These are phyloP conservation scores for Petunia axillaris DNA, from an alignment of 257 asterid genomes.

Conservation along the genomic window DNA sequence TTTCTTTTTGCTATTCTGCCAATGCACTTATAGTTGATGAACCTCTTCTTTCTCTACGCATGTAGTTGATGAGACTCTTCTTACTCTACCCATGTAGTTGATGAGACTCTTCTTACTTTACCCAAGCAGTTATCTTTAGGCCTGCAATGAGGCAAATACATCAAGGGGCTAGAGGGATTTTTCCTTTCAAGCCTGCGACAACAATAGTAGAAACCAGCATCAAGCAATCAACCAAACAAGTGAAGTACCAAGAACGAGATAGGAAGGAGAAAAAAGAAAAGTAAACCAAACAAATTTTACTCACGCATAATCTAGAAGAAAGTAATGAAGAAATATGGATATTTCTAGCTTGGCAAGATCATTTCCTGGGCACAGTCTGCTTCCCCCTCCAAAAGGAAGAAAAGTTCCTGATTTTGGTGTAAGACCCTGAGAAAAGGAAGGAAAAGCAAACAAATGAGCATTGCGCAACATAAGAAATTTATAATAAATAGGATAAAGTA, in stretches of 20 bases:
- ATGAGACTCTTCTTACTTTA: constrained; percentile 1
- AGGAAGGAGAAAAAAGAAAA: neutral
- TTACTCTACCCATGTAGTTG: neutral
- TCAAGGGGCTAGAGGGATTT: constrained; percentile 56
- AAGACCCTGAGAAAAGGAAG: constrained; percentile 43
- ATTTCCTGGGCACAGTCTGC: constrained; percentile 88
- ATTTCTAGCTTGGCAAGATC: constrained; percentile 92
- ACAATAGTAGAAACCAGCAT: neutral
- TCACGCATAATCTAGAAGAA: constrained; percentile 67
- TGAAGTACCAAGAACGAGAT: neutral
- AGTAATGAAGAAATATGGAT: constrained; percentile 79
- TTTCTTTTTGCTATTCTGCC: neutral
- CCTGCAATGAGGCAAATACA: constrained; percentile 63
- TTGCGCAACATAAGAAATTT: neutral
- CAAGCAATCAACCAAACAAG: neutral
- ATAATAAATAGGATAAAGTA: constrained; percentile 3
- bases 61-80: neutral
- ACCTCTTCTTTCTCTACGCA: constrained; percentile 12
- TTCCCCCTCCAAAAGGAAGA: constrained; percentile 84
- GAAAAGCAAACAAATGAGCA: neutral
- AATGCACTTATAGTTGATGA: neutral
- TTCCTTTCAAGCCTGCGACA: constrained; percentile 57
- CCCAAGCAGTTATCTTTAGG: constrained; percentile 22
- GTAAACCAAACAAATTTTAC: constrained; percentile 28
- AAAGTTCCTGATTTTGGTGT: constrained; percentile 72